Percentiles rank a stretch among this genome's conserved stretches.
Evolutionary conservation across 192 early-diverging fungal species (phyloP).

Genomic region (Chytriomyces sp.): DNA sequence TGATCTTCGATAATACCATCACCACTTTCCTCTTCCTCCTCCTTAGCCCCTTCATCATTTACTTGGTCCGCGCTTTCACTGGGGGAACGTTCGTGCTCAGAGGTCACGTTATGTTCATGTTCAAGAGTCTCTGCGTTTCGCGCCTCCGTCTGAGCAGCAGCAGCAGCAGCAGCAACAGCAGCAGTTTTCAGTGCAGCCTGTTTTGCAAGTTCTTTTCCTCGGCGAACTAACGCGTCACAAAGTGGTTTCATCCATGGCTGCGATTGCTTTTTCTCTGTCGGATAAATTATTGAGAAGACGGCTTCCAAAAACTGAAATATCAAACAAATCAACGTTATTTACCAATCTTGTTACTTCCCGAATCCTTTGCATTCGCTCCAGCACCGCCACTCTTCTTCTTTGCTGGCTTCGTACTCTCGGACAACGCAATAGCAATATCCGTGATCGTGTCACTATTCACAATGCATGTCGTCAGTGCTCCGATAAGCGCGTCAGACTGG

Average conservation of each 20-base stretch:
- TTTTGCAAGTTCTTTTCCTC: constrained; percentile 9
- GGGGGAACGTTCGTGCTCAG: neutral
- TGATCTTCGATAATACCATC: no score
- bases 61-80: neutral
- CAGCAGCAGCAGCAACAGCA: no score
- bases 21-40: neutral
- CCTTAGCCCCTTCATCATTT: no score
- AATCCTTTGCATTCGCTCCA: neutral
- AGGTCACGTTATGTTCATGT: neutral
- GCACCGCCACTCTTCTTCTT: no score
- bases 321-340: no score
- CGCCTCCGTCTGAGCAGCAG: no score
- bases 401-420: neutral
- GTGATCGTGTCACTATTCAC: neutral
- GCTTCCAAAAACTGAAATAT: no score
- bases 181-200: no score
- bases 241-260: constrained; percentile 7
- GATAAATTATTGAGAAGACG: no score
- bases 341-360: neutral
- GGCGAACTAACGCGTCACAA: constrained; percentile 5
- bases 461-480: constrained; percentile 2
- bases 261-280: constrained; percentile 7
- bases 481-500: neutral
- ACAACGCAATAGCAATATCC: neutral
- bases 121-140: no score